Percentiles rank a stretch among this genome's conserved stretches.
These are phyloP conservation scores for Marasmius sp. DNA, from an alignment of 1,284 basidiomycete species.

Conservation along the genomic window DNA sequence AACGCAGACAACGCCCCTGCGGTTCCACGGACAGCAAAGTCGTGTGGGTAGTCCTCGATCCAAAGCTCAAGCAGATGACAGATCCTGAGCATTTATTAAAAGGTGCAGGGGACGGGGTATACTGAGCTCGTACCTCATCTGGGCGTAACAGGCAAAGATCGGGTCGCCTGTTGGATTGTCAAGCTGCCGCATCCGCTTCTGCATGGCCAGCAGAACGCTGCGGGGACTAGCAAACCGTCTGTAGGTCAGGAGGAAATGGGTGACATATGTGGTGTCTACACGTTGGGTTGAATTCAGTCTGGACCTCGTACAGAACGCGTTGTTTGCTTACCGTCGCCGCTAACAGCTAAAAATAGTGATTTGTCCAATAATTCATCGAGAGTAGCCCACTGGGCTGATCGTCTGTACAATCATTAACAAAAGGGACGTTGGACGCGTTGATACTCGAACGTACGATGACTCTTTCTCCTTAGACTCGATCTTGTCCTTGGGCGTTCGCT, in stretches of 20 bases:
- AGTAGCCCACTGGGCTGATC: slow-evolving; percentile 68
- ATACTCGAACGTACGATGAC: slow-evolving; percentile 19
- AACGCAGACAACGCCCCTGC: slow-evolving; percentile 70
- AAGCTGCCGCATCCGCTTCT: slow-evolving; percentile 76
- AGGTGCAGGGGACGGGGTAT: slow-evolving; percentile 9
- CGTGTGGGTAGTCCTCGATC: slow-evolving; percentile 70
- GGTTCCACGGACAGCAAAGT: slow-evolving; percentile 75
- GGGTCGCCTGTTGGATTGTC: slow-evolving; percentile 72
- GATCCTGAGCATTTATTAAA: slow-evolving; percentile 48
- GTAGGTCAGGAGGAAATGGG: slow-evolving; percentile 78
- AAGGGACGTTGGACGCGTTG: not conserved
- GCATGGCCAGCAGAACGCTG: slow-evolving; percentile 77
- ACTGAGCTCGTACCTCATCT: slow-evolving; percentile 62
- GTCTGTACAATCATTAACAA: slow-evolving; percentile 33
- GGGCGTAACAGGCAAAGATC: slow-evolving; percentile 80
- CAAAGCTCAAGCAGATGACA: slow-evolving; percentile 74
- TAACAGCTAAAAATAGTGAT: slow-evolving; percentile 70
- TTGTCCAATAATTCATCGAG: slow-evolving; percentile 77
- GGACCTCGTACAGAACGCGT: not conserved
- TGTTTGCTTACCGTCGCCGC: slow-evolving; percentile 65
- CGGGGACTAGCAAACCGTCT: slow-evolving; percentile 76
- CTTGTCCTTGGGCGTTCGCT: slow-evolving; percentile 17
- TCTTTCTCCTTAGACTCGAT: slow-evolving; percentile 38
- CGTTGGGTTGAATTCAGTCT: slow-evolving; percentile 15
- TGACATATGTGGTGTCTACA: slow-evolving; percentile 70